Base-by-base conservation (phyloP, 805 yeast species). In the Yamadazyma takamatsuzukensis region DNA sequence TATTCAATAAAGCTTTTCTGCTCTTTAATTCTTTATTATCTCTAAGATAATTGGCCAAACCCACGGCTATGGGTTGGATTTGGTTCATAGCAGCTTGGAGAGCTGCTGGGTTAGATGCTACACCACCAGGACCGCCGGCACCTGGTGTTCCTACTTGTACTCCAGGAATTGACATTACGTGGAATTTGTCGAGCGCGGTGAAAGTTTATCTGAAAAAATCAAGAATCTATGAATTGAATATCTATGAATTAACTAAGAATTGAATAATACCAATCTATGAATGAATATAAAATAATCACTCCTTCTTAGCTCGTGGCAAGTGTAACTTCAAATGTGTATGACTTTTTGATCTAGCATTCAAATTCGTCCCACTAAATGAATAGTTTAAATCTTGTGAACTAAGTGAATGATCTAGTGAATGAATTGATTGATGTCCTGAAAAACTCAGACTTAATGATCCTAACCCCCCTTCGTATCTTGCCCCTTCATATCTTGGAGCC, bases 1-100 rank as follows among this genome's bases (percentile, higher is more conserved):
- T 79, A 47, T 81, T 80, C 33, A 80, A 64, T n/a, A 80, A 56
- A 10, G 97, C 97, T 40, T 75, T 74, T 48, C 98, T 77, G 58
- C 81, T 83, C 52, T 90, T 93, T 42, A 90, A 67, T n/a, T 62
- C 58, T 21, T 64, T 53, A 56, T 83, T 73, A 45, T 76, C 74
- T 39, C 90, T 78, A 41, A 89, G 65, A 41, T 69, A 83, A 33
- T 73, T 70, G 24, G 95, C 96, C 27, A 90, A 61, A 12, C 81
- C 81, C 29, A 80, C 43, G 0, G 89, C 80, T 16, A 70, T 64
- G 1, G 85, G 85, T 4, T 54, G 44, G 34, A 51, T 44, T 31
- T 51, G 51, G 18, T 35, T 33, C 33, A 42, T 24, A 9, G 34
- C 29, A 15, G 29, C 39, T 18, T 37, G 34, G 6, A 42, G 15